A percentile compares a stretch with the other conserved stretches of the same genome.
These are phyloP conservation scores for Pontederia crassipes DNA, from an alignment of 176 grass and related monocot species.

Conservation along the genomic window DNA sequence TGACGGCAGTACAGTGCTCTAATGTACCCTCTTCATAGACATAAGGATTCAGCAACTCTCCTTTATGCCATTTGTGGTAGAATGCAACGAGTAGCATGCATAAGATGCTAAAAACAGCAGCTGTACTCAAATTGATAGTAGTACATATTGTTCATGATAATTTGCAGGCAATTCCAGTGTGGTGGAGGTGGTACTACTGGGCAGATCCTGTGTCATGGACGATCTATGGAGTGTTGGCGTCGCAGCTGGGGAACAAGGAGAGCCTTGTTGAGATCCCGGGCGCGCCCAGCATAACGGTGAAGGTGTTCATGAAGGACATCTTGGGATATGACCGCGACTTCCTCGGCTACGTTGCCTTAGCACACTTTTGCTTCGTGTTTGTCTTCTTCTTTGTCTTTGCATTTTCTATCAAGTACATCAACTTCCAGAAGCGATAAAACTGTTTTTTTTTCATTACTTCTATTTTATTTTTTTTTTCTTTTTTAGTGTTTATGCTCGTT, in stretches of 20 bases:
- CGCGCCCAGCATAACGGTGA: constrained; percentile 12
- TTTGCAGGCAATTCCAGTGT: constrained; percentile 51
- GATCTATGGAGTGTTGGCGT: constrained; percentile 59
- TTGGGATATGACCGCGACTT: constrained; percentile 46
- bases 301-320: constrained; percentile 36
- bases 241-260: constrained; percentile 44
- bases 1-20: no score
- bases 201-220: constrained; percentile 68
- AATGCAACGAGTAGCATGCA: no score
- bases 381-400: constrained; percentile 61
- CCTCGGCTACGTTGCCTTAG: constrained; percentile 48
- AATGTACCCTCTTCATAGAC: no score
- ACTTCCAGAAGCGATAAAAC: constrained; percentile 66
- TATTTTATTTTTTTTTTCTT: no score
- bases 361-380: constrained; percentile 44
- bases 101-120: no score
- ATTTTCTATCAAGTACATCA: constrained; percentile 59
- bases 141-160: background rate
- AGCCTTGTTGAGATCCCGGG: constrained; percentile 27
- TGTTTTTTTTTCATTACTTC: no score
- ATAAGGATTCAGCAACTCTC: no score
- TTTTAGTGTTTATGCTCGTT: no score
- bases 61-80: no score
- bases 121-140: background rate
- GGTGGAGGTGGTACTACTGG: constrained; percentile 99